phyloP scores from a whole-genome alignment of 176 grass and related monocot genomes.

The Zea luxurians region DNA sequence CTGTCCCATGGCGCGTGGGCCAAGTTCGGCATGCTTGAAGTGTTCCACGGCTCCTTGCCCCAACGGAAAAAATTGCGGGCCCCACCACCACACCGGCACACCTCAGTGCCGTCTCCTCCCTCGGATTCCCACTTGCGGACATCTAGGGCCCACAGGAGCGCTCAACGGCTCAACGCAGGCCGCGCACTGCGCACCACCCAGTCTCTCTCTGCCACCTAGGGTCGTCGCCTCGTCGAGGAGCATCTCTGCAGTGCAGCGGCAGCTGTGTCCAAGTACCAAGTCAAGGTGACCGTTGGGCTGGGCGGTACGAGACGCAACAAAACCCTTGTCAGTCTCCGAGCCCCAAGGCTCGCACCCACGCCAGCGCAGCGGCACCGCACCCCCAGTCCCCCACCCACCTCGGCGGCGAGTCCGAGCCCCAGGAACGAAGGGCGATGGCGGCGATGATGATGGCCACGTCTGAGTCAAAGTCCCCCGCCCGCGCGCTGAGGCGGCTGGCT shows the following conservation, averaged over 20 bases:
- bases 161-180: neutral
- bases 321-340: constrained; percentile 14
- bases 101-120: neutral
- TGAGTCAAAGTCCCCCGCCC: constrained; percentile 40
- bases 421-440: neutral
- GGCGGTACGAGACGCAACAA: constrained; percentile 29
- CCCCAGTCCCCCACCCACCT: neutral
- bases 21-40: neutral
- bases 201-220: neutral
- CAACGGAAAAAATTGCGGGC: constrained; percentile 1
- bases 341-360: constrained; percentile 16
- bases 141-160: neutral
- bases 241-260: too few relatives aligned
- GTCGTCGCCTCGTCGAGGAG: too few relatives aligned
- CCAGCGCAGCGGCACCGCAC: neutral
- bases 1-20: neutral
- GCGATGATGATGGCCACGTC: constrained; percentile 41
- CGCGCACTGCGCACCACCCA: neutral
- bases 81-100: neutral
- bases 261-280: neutral
- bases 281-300: constrained; percentile 55
- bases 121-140: neutral
- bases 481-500: constrained; percentile 43
- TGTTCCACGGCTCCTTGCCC: neutral
- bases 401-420: neutral